Conservation (phyloP, 768 basidiomycete species). For the Cubamyces sp. region DNA sequence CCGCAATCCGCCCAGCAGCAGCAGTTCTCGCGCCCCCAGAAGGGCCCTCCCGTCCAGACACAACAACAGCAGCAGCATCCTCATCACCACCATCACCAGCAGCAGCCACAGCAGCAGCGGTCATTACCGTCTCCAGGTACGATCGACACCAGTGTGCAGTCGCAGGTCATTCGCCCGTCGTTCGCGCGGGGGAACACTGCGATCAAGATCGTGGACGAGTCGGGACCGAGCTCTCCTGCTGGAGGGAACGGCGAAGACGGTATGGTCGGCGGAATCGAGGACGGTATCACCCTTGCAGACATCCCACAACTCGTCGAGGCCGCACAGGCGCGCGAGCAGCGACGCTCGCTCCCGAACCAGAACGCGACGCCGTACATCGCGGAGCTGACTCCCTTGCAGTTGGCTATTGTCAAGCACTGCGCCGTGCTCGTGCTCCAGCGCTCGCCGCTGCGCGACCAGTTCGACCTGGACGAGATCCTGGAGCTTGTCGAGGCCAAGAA, state of each 20-base stretch:
- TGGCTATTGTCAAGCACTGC: slow-evolving; percentile 89
- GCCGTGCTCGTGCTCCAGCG: slow-evolving; percentile 81
- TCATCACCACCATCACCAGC: slow-evolving; percentile 34
- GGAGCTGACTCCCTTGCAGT: slow-evolving; percentile 81
- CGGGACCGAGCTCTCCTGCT: slow-evolving; percentile 71
- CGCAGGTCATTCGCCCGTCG: slow-evolving; percentile 64
- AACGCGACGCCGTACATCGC: slow-evolving; percentile 83
- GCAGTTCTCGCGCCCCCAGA: slow-evolving; percentile 33
- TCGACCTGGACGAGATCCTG: slow-evolving; percentile 91
- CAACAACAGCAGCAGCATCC: slow-evolving; percentile 26
- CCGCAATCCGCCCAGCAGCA: slow-evolving; percentile 34
- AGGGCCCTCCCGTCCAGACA: slow-evolving; percentile 2
- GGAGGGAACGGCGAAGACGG: slow-evolving; percentile 47
- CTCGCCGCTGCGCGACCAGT: slow-evolving; percentile 77
- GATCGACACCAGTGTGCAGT: slow-evolving; percentile 37
- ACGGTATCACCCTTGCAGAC: slow-evolving; percentile 91
- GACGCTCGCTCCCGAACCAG: slow-evolving; percentile 78
- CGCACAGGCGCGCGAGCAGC: slow-evolving; percentile 87
- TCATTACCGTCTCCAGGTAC: slow-evolving; percentile 39
- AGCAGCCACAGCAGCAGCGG: slow-evolving; percentile 36
- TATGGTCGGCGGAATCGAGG: slow-evolving; percentile 71
- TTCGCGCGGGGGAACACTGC: slow-evolving; percentile 82
- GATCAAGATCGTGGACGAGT: slow-evolving; percentile 88
- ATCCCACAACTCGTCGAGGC: slow-evolving; percentile 92
- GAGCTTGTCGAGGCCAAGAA: slow-evolving; percentile 94